Percentiles rank a stretch among this genome's conserved stretches.
These are phyloP conservation scores for Paramecium biaurelia DNA, from an alignment of 73 alveolate species.

Conservation along the genomic window DNA sequence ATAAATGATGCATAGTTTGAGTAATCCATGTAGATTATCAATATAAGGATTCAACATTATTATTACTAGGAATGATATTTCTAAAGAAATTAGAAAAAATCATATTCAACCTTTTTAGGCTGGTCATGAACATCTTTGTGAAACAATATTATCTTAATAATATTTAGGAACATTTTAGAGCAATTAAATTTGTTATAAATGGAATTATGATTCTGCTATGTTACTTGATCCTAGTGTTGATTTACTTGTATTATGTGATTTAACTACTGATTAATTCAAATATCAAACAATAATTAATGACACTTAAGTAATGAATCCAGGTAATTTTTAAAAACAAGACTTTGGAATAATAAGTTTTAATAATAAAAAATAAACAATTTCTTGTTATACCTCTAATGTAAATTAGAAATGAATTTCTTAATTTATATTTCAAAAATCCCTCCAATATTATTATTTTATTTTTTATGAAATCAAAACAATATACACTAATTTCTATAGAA, in stretches of 20 bases:
- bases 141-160: background rate
- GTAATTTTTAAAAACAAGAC: background rate
- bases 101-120: background rate
- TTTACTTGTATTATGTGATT: background rate
- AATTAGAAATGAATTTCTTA: background rate
- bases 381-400: background rate
- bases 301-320: background rate
- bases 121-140: background rate
- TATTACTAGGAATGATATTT: background rate
- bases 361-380: background rate
- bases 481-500: conserved; percentile 46
- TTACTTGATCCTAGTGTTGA: background rate
- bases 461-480: conserved; percentile 22
- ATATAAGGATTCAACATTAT: background rate
- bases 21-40: background rate
- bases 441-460: conserved; percentile 10
- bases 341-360: background rate
- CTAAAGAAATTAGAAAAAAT: background rate
- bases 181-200: background rate
- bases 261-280: background rate
- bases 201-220: conserved; percentile 14
- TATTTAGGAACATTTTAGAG: background rate
- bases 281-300: background rate
- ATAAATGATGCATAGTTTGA: background rate
- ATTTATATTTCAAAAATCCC: conserved; percentile 20